Percentiles rank a stretch among this genome's conserved stretches.
Evolutionary conservation across 305 asterid genomes (phyloP).

Genomic region (Solanum hybrid): DNA sequence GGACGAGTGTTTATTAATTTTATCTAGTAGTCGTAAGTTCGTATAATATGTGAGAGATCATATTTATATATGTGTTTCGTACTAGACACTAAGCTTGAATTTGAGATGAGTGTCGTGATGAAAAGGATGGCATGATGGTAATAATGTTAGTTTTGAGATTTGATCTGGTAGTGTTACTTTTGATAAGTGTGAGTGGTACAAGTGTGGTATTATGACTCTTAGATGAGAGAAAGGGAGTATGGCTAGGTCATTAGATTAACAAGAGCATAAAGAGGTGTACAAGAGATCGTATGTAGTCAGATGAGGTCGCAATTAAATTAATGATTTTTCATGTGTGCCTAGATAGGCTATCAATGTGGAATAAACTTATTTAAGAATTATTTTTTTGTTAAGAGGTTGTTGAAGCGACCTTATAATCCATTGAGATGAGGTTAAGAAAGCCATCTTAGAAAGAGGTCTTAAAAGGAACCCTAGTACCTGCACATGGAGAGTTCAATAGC

Average conservation of each 20-base stretch:
- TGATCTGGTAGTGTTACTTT: background rate
- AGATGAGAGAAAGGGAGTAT: background rate
- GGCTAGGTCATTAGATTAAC: background rate
- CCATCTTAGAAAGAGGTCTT: background rate
- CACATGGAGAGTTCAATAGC: background rate
- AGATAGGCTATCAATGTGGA: background rate
- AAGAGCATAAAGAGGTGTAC: background rate
- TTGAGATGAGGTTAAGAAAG: background rate
- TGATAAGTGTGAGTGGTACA: background rate
- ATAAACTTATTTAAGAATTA: background rate
- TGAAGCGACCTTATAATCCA: background rate
- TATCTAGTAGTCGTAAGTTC: background rate
- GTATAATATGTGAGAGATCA: background rate
- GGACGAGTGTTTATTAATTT: background rate
- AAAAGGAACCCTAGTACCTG: background rate
- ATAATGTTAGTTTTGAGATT: background rate
- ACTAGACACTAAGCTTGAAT: background rate
- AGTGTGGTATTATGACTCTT: background rate
- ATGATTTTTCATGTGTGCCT: background rate
- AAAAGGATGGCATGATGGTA: background rate
- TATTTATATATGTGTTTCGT: background rate
- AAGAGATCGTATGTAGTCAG: background rate
- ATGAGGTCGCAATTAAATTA: background rate
- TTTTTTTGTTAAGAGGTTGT: background rate
- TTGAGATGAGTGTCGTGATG: background rate